A percentile compares a stretch with the other conserved stretches of the same genome.
phyloP scores from a whole-genome alignment of 1,284 basidiomycete species.

The Ustilago shanxiensis region DNA sequence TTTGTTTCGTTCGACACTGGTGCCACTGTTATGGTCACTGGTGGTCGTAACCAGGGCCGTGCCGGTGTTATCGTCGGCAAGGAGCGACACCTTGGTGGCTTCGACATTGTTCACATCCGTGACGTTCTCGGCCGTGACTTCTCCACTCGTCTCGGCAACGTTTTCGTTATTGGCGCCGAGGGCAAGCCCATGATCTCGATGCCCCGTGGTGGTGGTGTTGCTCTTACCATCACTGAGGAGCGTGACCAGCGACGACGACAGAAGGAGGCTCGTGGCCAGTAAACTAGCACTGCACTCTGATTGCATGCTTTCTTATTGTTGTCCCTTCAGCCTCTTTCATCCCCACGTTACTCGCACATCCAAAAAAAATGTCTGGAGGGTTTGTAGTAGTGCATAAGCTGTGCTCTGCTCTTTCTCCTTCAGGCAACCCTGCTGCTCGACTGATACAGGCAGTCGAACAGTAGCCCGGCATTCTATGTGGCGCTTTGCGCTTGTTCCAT shows the following conservation, averaged over 20 bases:
- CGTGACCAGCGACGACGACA: conserved; percentile 70
- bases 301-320: conserved; percentile 18
- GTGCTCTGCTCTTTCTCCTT: conserved; percentile 10
- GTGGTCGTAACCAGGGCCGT: conserved; percentile 99
- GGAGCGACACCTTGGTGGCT: conserved; percentile 97
- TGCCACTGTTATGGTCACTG: conserved; percentile 97
- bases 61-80: conserved; percentile 93
- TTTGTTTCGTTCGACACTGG: conserved; percentile 97
- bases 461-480: conserved; percentile 15
- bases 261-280: conserved; percentile 60
- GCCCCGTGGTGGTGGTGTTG: conserved; percentile 97
- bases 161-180: conserved; percentile 97
- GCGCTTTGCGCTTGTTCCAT: conserved; percentile 19
- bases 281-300: conserved; percentile 17
- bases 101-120: conserved; percentile 88
- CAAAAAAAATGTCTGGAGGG: conserved; percentile 19
- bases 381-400: background rate
- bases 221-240: conserved; percentile 76
- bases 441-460: background rate
- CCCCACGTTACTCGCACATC: conserved; percentile 4
- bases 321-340: conserved; percentile 11
- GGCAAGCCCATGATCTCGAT: conserved; percentile 96
- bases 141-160: conserved; percentile 84
- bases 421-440: conserved; percentile 20
- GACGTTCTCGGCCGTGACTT: conserved; percentile 90